Base-by-base conservation (phyloP, 805 yeast genomes). In the Metschnikowia noctiluminum region DNA sequence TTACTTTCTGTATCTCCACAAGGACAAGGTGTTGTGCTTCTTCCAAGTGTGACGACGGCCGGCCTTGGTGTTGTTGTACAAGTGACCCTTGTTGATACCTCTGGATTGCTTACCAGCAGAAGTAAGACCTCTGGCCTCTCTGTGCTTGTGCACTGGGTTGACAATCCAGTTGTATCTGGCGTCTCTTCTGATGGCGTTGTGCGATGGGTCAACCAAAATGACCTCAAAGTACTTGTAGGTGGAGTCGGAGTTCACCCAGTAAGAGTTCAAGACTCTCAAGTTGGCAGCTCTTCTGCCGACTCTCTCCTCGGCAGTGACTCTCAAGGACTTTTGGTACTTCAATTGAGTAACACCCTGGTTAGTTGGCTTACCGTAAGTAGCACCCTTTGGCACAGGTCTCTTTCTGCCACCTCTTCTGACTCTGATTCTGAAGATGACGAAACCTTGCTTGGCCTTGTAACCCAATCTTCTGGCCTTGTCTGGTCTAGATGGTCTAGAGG, bases 291-390 rank as follows among this genome's bases (percentile, higher is more conserved):
- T 89, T 76, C 97, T 90, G 72, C 97, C 99, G 69, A 92, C 96
- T 82, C 98, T 89, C 84, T 94, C 99, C 83, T 94, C 99, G 70
- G 99, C 99, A 69, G 97, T 91, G 67, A 96, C 83, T 80, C 96
- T 89, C 78, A 89, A 82, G 59, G 97, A 86, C 80, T 92, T 89
- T 84, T 94, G 99, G 96, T 90, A 91, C 83, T 94, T 94, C 82
- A 94, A 88, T 79, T 94, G 97, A 84, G 84, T 84, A 65, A 94
- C 94, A 89, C 99, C 99, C 82, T 89, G 96, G 96, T 94, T 94
- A 83, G 99, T 94, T 86, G 99, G 99, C 88, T 94, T 94, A 89
- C 99, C 99, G 86, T 94, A 92, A 76, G 98, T 94, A 72, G 97
- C 98, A 89, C 99, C 99, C 94, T 94, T 94, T 82, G 95, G 90